Evolutionary conservation across 164 flowering plant genomes (phyloP).

Genomic region (Magnolia kwangsiensis): DNA sequence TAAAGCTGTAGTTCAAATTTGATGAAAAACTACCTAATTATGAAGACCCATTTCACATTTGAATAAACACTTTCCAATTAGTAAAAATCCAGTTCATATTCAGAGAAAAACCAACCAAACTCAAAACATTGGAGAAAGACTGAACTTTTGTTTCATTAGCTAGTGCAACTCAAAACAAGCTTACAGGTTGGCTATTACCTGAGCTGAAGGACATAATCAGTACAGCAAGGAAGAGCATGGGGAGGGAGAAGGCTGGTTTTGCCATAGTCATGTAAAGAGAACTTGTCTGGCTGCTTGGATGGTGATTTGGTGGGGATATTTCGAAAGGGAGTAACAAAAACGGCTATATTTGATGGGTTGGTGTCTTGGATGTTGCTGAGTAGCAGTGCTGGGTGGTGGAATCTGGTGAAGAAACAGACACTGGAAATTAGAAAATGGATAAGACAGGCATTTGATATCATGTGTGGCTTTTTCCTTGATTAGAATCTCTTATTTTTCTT

Average conservation of each 20-base stretch:
- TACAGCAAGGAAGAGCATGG: conserved; percentile 3
- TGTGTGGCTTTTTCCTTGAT: background rate
- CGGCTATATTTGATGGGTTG: background rate
- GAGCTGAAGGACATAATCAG: conserved; percentile 25
- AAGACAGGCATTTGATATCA: background rate
- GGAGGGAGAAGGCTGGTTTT: conserved; percentile 21
- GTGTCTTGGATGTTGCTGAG: background rate
- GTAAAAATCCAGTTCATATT: background rate
- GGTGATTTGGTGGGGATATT: background rate
- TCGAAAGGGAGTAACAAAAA: background rate
- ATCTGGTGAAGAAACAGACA: background rate
- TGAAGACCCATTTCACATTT: conserved; percentile 2
- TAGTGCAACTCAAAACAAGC: background rate
- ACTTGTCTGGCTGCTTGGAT: background rate
- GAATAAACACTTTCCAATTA: background rate
- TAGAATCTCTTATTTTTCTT: background rate
- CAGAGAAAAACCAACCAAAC: background rate
- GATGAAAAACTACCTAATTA: background rate
- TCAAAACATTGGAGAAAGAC: background rate
- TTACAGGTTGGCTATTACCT: conserved; percentile 22
- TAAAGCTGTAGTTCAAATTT: too few relatives aligned
- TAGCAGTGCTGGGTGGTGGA: background rate
- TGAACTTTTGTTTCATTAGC: background rate
- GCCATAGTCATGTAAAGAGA: conserved; percentile 14
- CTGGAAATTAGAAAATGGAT: background rate